Evolutionary conservation across 2,329 filamentous ascomycete species (phyloP).

Genomic region (Apiospora hydei): DNA sequence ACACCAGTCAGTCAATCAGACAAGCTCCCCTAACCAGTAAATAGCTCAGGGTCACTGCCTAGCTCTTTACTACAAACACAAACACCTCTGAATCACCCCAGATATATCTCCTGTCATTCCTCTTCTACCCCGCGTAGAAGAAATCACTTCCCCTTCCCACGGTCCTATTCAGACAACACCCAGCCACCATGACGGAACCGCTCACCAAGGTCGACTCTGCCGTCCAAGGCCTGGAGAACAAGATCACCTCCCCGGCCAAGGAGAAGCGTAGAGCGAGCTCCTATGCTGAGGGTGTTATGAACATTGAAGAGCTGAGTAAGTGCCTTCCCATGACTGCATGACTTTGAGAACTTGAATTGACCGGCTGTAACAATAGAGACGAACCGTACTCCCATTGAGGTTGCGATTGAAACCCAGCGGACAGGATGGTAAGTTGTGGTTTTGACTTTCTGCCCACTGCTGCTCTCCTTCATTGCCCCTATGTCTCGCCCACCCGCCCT

Average conservation of each 20-base stretch:
- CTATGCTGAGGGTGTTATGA: constrained; percentile 75
- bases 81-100: background rate
- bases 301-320: constrained; percentile 87
- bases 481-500: constrained; percentile 21
- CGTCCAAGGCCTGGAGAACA: constrained; percentile 70
- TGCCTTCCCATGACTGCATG: constrained; percentile 27
- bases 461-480: constrained; percentile 12
- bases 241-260: constrained; percentile 68
- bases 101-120: background rate
- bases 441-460: background rate
- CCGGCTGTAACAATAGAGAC: constrained; percentile 63
- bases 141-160: background rate
- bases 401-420: constrained; percentile 84
- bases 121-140: constrained; percentile 22
- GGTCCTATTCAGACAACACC: constrained; percentile 1
- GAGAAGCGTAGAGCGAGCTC: constrained; percentile 79
- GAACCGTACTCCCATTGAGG: constrained; percentile 73
- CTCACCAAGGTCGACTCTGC: constrained; percentile 92
- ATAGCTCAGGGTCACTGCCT: constrained; percentile 3
- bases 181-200: constrained; percentile 52
- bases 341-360: background rate
- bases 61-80: constrained; percentile 5
- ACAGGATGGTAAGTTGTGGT: constrained; percentile 77
- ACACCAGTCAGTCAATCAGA: background rate
- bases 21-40: background rate